Percentiles rank a stretch among this genome's conserved stretches.
These are phyloP conservation scores for Zhuliangozyma parablackwelliae DNA, from an alignment of 1,139 yeast species.

Conservation along the genomic window DNA sequence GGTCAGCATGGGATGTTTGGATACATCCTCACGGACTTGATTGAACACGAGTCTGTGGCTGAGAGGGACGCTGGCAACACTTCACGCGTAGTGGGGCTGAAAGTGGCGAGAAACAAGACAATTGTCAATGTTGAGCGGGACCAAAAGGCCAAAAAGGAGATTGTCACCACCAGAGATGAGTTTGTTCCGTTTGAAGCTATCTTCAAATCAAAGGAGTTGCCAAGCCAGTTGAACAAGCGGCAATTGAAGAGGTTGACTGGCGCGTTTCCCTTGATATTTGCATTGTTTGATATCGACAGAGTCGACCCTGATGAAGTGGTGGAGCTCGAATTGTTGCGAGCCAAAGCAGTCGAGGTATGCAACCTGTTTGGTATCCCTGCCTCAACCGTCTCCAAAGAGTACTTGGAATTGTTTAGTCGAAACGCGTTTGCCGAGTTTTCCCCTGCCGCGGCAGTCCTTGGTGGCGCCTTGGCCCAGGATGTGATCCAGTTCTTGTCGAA, in stretches of 20 bases:
- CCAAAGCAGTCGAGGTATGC: constrained; percentile 21
- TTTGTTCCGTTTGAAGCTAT: constrained; percentile 36
- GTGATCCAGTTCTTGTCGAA: constrained; percentile 76
- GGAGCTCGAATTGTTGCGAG: constrained; percentile 29
- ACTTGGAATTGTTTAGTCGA: constrained; percentile 34
- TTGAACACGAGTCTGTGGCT: constrained; percentile 50
- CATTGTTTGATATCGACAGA: constrained; percentile 43
- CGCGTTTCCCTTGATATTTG: constrained; percentile 57
- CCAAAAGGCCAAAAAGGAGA: constrained; percentile 39
- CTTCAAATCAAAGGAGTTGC: constrained; percentile 35
- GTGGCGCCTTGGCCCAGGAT: constrained; percentile 90
- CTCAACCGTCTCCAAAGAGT: constrained; percentile 32
- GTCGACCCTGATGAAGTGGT: constrained; percentile 24
- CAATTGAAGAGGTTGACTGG: constrained; percentile 58
- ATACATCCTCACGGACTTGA: constrained; percentile 72
- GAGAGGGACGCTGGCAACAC: constrained; percentile 47
- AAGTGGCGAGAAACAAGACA: constrained; percentile 47
- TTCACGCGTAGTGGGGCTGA: constrained; percentile 41
- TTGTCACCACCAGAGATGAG: constrained; percentile 51
- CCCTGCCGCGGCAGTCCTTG: constrained; percentile 84
- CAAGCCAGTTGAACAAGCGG: constrained; percentile 45
- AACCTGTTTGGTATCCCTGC: constrained; percentile 31
- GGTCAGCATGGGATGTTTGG: constrained; percentile 82
- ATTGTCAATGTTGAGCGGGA: constrained; percentile 42
- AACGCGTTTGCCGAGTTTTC: constrained; percentile 70